phyloP scores from a whole-genome alignment of 1,139 yeast species.

The Lodderomyces pseudojiufengensis region DNA sequence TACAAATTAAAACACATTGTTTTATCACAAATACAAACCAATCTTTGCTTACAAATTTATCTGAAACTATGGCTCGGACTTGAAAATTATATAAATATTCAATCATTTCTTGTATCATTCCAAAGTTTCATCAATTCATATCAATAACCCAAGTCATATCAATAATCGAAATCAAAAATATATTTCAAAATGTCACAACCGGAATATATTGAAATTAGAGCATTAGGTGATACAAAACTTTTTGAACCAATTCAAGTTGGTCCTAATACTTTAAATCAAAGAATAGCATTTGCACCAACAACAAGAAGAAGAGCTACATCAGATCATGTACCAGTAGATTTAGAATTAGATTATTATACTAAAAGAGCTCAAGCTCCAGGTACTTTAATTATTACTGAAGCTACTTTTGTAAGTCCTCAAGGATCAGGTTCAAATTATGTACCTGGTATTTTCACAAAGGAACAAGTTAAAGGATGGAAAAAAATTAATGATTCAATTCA shows the following conservation, averaged over 20 bases:
- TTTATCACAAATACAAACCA: too few relatives aligned
- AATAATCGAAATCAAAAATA: not conserved
- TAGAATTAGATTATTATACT: constrained; percentile 47
- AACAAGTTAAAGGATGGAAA: constrained; percentile 49
- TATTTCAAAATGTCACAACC: constrained; percentile 9
- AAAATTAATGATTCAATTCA: constrained; percentile 50
- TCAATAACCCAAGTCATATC: too few relatives aligned
- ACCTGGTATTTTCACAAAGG: constrained; percentile 54
- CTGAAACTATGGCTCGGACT: too few relatives aligned
- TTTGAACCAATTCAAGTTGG: constrained; percentile 53
- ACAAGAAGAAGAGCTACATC: constrained; percentile 47
- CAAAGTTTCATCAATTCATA: too few relatives aligned
- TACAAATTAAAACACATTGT: not conserved
- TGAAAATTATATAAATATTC: too few relatives aligned
- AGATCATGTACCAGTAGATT: constrained; percentile 45
- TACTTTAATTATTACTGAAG: constrained; percentile 46
- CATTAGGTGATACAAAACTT: constrained; percentile 26
- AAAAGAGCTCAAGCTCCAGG: constrained; percentile 54
- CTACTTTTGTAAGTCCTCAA: constrained; percentile 26
- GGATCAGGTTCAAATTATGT: constrained; percentile 37
- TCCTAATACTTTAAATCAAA: constrained; percentile 28
- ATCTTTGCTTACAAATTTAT: too few relatives aligned
- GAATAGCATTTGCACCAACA: constrained; percentile 52
- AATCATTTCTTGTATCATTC: too few relatives aligned
- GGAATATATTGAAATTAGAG: constrained; percentile 8